A percentile compares a stretch with the other conserved stretches of the same genome.
phyloP scores from a whole-genome alignment of 768 basidiomycete genomes.

The Tricholoma saponaceum region DNA sequence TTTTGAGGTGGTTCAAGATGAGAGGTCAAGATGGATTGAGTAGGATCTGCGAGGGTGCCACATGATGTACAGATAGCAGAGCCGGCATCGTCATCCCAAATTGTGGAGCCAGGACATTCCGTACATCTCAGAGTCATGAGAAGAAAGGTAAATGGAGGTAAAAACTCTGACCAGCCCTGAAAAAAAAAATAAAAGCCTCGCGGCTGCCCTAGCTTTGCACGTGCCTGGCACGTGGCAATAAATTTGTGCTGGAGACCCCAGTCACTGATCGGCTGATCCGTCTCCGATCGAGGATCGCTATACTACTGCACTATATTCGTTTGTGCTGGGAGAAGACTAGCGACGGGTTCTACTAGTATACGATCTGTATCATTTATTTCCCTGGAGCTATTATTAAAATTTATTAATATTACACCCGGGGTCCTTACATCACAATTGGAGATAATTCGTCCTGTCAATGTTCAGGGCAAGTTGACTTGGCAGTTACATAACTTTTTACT shows the following conservation, averaged over 20 bases:
- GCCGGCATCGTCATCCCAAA: conserved; percentile 54
- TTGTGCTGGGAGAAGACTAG: too few relatives aligned
- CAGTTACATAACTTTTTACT: not conserved
- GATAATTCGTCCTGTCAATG: too few relatives aligned
- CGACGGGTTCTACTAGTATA: too few relatives aligned
- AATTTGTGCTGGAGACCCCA: conserved; percentile 10
- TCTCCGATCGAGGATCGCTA: too few relatives aligned
- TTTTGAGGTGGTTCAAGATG: conserved; percentile 36
- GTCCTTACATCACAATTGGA: too few relatives aligned
- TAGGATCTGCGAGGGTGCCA: conserved; percentile 63
- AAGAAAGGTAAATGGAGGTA: conserved; percentile 1
- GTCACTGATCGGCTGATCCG: not conserved
- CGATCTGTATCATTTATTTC: too few relatives aligned
- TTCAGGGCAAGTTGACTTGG: too few relatives aligned
- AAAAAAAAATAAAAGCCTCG: not conserved
- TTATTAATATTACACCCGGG: too few relatives aligned
- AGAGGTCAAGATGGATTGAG: conserved; percentile 55
- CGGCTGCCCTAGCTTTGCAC: too few relatives aligned
- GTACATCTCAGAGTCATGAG: conserved; percentile 39
- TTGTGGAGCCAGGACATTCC: conserved; percentile 49
- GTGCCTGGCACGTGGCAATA: not conserved
- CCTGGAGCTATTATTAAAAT: too few relatives aligned
- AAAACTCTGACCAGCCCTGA: too few relatives aligned
- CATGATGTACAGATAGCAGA: conserved; percentile 67
- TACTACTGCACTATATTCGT: too few relatives aligned